Evolutionary conservation across 805 yeast species (phyloP).

Genomic region (Candida sanyiensis): DNA sequence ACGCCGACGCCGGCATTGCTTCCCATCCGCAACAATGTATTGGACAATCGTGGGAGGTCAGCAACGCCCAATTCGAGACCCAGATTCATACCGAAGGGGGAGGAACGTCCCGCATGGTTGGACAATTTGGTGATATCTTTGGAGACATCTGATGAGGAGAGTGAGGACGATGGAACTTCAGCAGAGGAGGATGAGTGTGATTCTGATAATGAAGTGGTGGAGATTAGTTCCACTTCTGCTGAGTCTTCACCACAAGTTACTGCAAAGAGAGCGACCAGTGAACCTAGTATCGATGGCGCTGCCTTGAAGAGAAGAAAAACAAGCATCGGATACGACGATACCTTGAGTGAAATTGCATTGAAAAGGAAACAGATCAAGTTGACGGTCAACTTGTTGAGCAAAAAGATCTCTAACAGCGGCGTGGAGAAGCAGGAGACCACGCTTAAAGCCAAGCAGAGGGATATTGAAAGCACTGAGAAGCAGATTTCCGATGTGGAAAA

Average conservation of each 20-base stretch:
- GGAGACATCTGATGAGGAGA: slow-evolving; percentile 20
- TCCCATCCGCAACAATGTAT: neutral
- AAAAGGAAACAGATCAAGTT: slow-evolving; percentile 6
- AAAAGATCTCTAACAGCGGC: slow-evolving; percentile 2
- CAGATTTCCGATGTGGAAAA: slow-evolving; percentile 2
- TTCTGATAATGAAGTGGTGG: neutral
- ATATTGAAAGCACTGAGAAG: neutral
- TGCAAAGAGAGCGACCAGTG: neutral
- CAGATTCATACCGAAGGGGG: slow-evolving; percentile 12
- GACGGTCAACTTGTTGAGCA: slow-evolving; percentile 5
- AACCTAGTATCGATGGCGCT: neutral
- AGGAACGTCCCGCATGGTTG: slow-evolving; percentile 23
- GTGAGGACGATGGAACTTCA: slow-evolving; percentile 8
- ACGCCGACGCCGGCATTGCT: too few species aligned
- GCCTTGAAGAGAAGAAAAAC: slow-evolving; percentile 8
- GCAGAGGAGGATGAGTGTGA: slow-evolving; percentile 2
- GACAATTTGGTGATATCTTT: slow-evolving; percentile 22
- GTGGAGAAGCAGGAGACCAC: neutral
- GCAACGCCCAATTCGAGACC: slow-evolving; percentile 6
- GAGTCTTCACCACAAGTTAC: neutral
- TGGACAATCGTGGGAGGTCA: neutral
- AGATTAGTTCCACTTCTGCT: neutral
- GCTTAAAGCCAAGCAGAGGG: slow-evolving; percentile 4
- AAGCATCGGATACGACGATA: neutral
- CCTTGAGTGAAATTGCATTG: slow-evolving; percentile 1